Base-by-base conservation (phyloP, 2,329 filamentous ascomycete genomes). In the Coleophoma crateriformis region DNA sequence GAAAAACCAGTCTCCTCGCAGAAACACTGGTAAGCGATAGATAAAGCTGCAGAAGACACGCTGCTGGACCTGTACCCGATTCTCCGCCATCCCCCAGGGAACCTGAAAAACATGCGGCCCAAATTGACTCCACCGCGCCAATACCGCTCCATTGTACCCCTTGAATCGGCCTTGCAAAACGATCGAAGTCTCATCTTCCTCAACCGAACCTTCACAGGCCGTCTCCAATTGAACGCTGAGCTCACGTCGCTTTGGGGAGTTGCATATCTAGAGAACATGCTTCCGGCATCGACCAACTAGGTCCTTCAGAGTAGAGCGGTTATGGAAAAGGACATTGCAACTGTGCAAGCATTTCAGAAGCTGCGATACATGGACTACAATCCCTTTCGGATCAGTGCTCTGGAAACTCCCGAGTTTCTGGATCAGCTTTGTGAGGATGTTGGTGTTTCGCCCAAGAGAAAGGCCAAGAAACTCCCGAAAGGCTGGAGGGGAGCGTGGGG, bases 301-400 rank as follows among this genome's bases (percentile, higher is more conserved):
- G 15, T 33, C 4, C 40, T 52, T 5, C n/a, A 17, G 4, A 33
- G 49, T 13, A 17, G 44, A 44, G 46, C 53, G 12, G 32, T 6
- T 14, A 55, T 55, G 53, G 41, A 55, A 20, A 47, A 38, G 19
- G 53, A 55, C 10, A 46, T 55, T 7, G 50, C 53, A 11, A 35
- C 34, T 14, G 15, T 49, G 3, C 46, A 53, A 19, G 48, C 48
- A 1, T 55, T 45, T 33, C 27, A 44, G 10, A 48, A 33, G 14
- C 47, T 47, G 20, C 43, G 53, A 46, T 53, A 53, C 35, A 32
- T 51, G 4, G 43, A 45, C 17, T 20, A 17, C 4, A 37, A 32
- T 19, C 41, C 44, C 2, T 49, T 45, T 8, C 33, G 48, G 3
- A 11, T 55, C 7, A 46, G 40, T 33, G 27, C 50, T 7, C 40